A percentile compares a stretch with the other conserved stretches of the same genome.
Evolutionary conservation across 768 basidiomycete genomes (phyloP).

Genomic region (Amanita exitialis): DNA sequence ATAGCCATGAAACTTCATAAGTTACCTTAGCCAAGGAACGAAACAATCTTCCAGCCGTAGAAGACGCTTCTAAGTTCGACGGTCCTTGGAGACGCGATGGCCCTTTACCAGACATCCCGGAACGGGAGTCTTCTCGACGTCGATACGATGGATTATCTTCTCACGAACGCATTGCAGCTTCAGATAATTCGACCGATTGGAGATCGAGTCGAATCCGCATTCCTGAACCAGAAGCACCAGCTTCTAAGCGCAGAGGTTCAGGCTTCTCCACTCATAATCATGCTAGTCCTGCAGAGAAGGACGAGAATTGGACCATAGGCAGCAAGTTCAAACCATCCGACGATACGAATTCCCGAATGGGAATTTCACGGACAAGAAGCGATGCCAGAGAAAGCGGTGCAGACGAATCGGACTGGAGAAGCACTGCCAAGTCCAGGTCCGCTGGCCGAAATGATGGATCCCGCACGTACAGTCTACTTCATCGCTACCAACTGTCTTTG

Average conservation of each 20-base stretch:
- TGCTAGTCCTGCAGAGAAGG: slow-evolving; percentile 55
- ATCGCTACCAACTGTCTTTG: background rate
- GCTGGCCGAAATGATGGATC: slow-evolving; percentile 42
- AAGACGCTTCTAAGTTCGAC: slow-evolving; percentile 77
- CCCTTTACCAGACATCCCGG: slow-evolving; percentile 63
- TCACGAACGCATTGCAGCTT: slow-evolving; percentile 30
- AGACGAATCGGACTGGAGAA: slow-evolving; percentile 73
- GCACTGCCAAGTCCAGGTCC: slow-evolving; percentile 30
- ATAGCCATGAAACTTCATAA: slow-evolving; percentile 8
- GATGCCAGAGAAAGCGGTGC: slow-evolving; percentile 38
- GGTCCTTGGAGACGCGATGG: slow-evolving; percentile 82
- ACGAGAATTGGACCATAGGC: slow-evolving; percentile 72
- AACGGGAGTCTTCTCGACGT: slow-evolving; percentile 54
- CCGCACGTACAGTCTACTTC: slow-evolving; percentile 33
- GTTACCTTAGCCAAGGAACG: slow-evolving; percentile 63
- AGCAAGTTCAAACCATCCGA: slow-evolving; percentile 57
- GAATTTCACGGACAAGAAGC: slow-evolving; percentile 35
- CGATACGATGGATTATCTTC: slow-evolving; percentile 47
- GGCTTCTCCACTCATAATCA: slow-evolving; percentile 37
- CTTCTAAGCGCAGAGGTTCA: slow-evolving; percentile 46
- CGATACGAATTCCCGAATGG: slow-evolving; percentile 25
- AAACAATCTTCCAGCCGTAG: slow-evolving; percentile 41
- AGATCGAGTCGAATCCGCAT: slow-evolving; percentile 43
- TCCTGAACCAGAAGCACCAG: slow-evolving; percentile 37
- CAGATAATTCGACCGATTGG: slow-evolving; percentile 64